phyloP scores from a whole-genome alignment of 805 yeast species.

The Ogataea paradorogensis region DNA sequence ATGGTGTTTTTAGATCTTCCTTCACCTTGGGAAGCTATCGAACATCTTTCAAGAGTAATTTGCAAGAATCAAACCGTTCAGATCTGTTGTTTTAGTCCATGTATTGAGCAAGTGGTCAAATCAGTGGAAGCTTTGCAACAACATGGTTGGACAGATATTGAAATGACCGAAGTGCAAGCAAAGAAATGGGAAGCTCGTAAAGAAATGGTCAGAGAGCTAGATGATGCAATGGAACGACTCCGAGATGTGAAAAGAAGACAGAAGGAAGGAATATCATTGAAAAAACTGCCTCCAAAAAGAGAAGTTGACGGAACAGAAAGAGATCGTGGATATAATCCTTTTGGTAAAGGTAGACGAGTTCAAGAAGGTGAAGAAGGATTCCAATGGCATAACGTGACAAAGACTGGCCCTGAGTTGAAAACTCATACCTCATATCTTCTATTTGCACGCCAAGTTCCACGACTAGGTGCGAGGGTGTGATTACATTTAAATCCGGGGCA shows the following conservation, averaged over 20 bases:
- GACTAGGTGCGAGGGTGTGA: constrained; percentile 7
- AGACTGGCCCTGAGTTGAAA: constrained; percentile 80
- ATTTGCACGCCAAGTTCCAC: constrained; percentile 60
- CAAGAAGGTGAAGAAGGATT: constrained; percentile 82
- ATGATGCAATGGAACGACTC: constrained; percentile 76
- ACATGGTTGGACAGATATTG: constrained; percentile 80
- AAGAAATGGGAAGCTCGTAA: constrained; percentile 83
- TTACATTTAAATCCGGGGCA: constrained; percentile 1
- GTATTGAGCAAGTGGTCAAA: constrained; percentile 93
- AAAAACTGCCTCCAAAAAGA: constrained; percentile 36
- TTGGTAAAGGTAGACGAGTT: constrained; percentile 84
- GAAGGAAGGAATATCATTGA: constrained; percentile 58
- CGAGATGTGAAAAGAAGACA: constrained; percentile 76
- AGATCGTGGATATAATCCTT: constrained; percentile 74
- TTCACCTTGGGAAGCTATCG: constrained; percentile 95
- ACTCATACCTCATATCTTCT: constrained; percentile 93
- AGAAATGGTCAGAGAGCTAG: constrained; percentile 77
- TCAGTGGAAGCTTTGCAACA: constrained; percentile 72
- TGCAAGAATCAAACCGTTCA: constrained; percentile 53
- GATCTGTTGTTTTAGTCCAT: constrained; percentile 95
- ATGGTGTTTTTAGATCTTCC: constrained; percentile 89
- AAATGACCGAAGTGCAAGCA: constrained; percentile 88
- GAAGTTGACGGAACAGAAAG: constrained; percentile 19
- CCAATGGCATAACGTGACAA: constrained; percentile 82
- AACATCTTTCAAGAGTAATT: constrained; percentile 61